Conservation (phyloP, 345 rosid genomes). For the Melaleuca alternifolia region DNA sequence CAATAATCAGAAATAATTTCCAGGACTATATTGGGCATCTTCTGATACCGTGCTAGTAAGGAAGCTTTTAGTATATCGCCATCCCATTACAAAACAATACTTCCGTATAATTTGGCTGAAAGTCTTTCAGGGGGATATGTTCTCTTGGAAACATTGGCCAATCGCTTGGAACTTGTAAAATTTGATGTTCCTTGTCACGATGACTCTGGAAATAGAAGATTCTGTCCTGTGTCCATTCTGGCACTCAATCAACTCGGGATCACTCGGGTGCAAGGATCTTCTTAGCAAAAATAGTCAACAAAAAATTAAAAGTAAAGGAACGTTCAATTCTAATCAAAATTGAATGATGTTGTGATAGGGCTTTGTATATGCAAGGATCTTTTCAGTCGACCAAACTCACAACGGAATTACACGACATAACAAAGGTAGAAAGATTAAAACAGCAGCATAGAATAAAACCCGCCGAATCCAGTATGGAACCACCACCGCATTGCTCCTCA, state of each 20-base stretch:
- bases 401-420: no score
- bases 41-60: constrained; percentile 66
- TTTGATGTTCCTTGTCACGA: constrained; percentile 15
- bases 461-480: no score
- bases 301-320: no score
- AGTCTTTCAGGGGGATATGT: constrained; percentile 84
- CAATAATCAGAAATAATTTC: constrained; percentile 65
- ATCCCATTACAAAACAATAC: constrained; percentile 69
- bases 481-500: no score
- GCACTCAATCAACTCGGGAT: constrained; percentile 61
- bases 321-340: no score
- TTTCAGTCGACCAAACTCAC: no score
- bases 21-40: constrained; percentile 64
- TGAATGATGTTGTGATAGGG: no score
- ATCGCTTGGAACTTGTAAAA: constrained; percentile 44
- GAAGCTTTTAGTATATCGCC: constrained; percentile 74
- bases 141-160: constrained; percentile 61
- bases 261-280: no score
- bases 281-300: no score
- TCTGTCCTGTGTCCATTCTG: constrained; percentile 47
- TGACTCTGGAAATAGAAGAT: constrained; percentile 17
- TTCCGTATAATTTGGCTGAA: constrained; percentile 81
- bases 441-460: no score
- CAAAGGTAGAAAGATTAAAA: no score
- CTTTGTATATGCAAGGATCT: no score